Evolutionary conservation across 2,329 filamentous ascomycete species (phyloP).

Genomic region (Microsporum audouinii): DNA sequence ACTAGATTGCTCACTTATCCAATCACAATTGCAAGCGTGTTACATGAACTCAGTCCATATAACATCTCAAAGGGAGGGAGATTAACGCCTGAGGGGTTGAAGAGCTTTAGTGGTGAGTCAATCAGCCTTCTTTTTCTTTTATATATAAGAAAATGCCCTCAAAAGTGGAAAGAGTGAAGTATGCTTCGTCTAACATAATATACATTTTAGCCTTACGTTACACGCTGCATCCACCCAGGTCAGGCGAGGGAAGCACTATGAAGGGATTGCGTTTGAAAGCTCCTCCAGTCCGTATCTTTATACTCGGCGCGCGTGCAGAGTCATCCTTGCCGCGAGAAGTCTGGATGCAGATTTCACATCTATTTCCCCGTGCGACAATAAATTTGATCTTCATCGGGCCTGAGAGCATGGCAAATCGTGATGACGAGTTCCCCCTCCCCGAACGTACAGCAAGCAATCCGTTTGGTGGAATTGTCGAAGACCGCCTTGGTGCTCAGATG

Average conservation of each 20-base stretch:
- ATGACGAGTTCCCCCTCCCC: conserved; percentile 83
- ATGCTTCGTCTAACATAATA: not conserved
- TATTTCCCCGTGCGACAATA: conserved; percentile 85
- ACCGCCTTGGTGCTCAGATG: conserved; percentile 73
- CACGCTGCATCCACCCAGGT: conserved; percentile 75
- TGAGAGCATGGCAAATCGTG: conserved; percentile 88
- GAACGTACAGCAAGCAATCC: conserved; percentile 75
- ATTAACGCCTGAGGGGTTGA: conserved; percentile 76
- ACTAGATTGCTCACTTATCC: conserved; percentile 91
- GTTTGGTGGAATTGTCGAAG: conserved; percentile 88
- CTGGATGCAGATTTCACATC: conserved; percentile 86
- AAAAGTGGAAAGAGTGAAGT: too few species aligned
- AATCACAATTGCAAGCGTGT: conserved; percentile 74
- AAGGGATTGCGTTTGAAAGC: conserved; percentile 72
- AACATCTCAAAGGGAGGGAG: conserved; percentile 61
- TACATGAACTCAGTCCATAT: conserved; percentile 93
- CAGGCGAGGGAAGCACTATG: conserved; percentile 61
- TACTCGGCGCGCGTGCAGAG: conserved; percentile 91
- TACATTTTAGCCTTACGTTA: conserved; percentile 64
- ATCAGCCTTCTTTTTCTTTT: conserved; percentile 13
- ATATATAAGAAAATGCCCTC: too few species aligned
- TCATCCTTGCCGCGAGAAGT: conserved; percentile 87
- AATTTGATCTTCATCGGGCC: conserved; percentile 92
- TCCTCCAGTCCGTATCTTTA: conserved; percentile 81
- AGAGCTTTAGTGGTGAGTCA: conserved; percentile 74